Base-by-base conservation (phyloP, 306 rosid genomes). In the Prinsepia uniflora region DNA sequence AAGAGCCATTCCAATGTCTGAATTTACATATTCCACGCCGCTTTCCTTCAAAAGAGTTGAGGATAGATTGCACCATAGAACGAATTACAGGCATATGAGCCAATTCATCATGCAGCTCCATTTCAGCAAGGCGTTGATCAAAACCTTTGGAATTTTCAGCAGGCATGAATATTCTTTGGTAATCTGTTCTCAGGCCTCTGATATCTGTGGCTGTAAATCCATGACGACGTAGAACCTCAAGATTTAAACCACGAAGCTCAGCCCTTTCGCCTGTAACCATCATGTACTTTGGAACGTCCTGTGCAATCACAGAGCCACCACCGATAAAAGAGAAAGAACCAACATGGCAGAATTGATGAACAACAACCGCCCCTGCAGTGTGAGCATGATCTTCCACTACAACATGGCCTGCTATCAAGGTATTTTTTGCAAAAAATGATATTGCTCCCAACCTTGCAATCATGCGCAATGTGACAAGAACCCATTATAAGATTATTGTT, bases 391-490 rank as follows among this genome's bases (percentile, higher is more conserved):
- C 97, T 79, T 86, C 99, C 76, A 91, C 92, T 78, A 83, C 85
- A 39, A 94, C 96, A 78, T 89, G 97, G 52, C 99, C 97, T 48
- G 91, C 99, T 42, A 94, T 86, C 71, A 89, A 94, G 52, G 99
- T 94, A 68, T 76, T 86, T 60, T 94, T 94, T 18, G 97, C 99
- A 78, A 94, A 85, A n/a, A 77, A 94, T 91, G 75, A 86, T 85
- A 77, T 74, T 68, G 84, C 76, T 82, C 34, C 99, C 96, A 54
- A 94, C 70, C 83, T 91, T 94, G 85, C 97, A 94, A 75, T 94
- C 97, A 71, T 91, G 97, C 75, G 99, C 99, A 77, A 94, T 86
- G 82, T 91, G 99, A 85, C 95, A 87, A 58, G 95, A 88, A 59
- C 99, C 99, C 99, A 94, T 94, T 61, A 94, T 89, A 55, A 94